Percentiles rank a stretch among this genome's conserved stretches.
phyloP scores from a whole-genome alignment of 148 eudicot species.

The Vaccinium corymbosum region DNA sequence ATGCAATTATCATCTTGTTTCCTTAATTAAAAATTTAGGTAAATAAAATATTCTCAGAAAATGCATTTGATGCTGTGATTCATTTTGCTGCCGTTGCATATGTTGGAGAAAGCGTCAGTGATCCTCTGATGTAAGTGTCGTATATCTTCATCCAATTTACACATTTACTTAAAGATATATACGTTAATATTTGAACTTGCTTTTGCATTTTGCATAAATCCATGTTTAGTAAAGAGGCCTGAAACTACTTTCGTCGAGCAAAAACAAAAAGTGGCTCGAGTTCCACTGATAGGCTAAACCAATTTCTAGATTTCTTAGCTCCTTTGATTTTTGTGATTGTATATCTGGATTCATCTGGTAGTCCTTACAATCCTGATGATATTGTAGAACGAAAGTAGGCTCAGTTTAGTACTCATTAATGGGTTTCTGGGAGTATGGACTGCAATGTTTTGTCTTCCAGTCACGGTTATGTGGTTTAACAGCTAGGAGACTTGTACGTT shows the following conservation, averaged over 20 bases:
- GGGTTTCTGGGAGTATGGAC: background rate
- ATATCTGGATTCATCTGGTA: background rate
- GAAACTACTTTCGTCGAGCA: background rate
- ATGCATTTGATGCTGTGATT: constrained; percentile 93
- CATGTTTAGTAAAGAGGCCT: background rate
- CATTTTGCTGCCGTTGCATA: constrained; percentile 97
- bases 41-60: constrained; percentile 67
- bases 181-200: background rate
- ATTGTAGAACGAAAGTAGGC: background rate
- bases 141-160: background rate
- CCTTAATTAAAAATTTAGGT: constrained; percentile 28
- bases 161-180: background rate
- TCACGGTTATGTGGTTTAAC: background rate
- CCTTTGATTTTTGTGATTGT: background rate
- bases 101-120: constrained; percentile 93
- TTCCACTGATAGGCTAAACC: background rate
- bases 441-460: background rate
- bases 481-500: background rate
- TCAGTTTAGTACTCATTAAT: background rate
- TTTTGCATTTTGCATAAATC: background rate
- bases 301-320: background rate
- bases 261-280: background rate
- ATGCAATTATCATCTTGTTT: background rate
- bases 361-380: background rate
- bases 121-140: constrained; percentile 66